phyloP scores from a whole-genome alignment of 1,284 basidiomycete species.

The Anthracocystis panici-leucophaei region DNA sequence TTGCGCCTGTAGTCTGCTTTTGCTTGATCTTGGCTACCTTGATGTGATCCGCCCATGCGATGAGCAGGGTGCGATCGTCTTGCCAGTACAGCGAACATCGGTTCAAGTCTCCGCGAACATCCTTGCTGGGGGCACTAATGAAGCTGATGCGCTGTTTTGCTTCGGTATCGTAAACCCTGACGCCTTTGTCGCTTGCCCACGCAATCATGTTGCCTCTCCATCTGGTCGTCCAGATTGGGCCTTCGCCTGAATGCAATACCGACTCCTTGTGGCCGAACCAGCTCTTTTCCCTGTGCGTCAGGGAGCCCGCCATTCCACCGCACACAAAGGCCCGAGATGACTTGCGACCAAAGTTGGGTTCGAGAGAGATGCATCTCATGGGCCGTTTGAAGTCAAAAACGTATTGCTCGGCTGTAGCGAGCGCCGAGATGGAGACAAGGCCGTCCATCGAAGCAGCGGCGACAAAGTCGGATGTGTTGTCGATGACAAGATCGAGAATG shows the following conservation, averaged over 20 bases:
- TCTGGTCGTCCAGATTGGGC: conserved; percentile 90
- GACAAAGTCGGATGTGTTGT: conserved; percentile 87
- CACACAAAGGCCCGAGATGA: conserved; percentile 87
- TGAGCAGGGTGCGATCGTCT: conserved; percentile 85
- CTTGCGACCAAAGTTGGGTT: conserved; percentile 88
- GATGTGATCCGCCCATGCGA: conserved; percentile 94
- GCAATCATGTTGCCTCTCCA: conserved; percentile 90
- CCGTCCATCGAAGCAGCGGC: conserved; percentile 95
- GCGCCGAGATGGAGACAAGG: conserved; percentile 87
- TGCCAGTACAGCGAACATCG: conserved; percentile 92
- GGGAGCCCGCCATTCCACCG: conserved; percentile 89
- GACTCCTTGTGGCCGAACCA: conserved; percentile 96
- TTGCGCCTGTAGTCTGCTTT: conserved; percentile 12
- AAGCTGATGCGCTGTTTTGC: conserved; percentile 85
- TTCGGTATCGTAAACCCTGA: conserved; percentile 89
- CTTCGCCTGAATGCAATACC: conserved; percentile 86
- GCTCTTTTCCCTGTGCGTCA: conserved; percentile 90
- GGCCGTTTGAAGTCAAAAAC: conserved; percentile 92
- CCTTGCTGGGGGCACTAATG: conserved; percentile 83
- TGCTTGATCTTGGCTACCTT: conserved; percentile 77
- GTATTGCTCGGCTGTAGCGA: conserved; percentile 83
- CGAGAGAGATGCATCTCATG: conserved; percentile 88
- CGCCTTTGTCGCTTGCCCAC: conserved; percentile 96
- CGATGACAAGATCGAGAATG: conserved; percentile 86
- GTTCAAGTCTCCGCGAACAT: conserved; percentile 91